These are phyloP conservation scores for Pseudocercospora eumusae DNA, from an alignment of 2,329 filamentous ascomycete genomes.

Conservation along the genomic window DNA sequence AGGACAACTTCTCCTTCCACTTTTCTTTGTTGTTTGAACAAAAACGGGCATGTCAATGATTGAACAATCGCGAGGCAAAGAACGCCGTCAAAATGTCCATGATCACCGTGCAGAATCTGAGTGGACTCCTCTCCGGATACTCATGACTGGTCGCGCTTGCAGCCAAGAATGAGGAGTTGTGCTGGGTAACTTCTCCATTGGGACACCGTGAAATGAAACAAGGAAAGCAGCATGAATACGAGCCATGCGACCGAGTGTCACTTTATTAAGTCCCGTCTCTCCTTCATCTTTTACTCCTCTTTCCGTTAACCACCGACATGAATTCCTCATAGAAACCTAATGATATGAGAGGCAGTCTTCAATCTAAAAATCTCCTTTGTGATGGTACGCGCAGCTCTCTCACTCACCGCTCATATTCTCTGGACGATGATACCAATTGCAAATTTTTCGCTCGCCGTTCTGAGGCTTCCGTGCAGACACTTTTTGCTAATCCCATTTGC, in stretches of 20 bases:
- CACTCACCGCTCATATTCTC: neutral
- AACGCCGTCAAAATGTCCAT: neutral
- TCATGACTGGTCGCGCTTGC: neutral
- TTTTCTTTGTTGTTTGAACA: neutral
- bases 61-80: neutral
- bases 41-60: neutral
- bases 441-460: constrained; percentile 7
- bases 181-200: neutral
- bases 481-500: constrained; percentile 4
- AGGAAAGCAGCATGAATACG: neutral
- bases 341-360: neutral
- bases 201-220: constrained; percentile 1
- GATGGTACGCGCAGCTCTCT: neutral
- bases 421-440: neutral
- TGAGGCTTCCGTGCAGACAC: constrained; percentile 7
- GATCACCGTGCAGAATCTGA: neutral
- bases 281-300: neutral
- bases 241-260: neutral
- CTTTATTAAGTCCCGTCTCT: neutral
- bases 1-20: neutral
- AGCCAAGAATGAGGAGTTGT: constrained; percentile 7
- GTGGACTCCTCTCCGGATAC: neutral
- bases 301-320: neutral
- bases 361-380: neutral
- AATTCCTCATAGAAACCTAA: neutral